These are phyloP conservation scores for Aureococcus anophagefferens DNA, from an alignment of 108 stramenopile species.

Conservation along the genomic window DNA sequence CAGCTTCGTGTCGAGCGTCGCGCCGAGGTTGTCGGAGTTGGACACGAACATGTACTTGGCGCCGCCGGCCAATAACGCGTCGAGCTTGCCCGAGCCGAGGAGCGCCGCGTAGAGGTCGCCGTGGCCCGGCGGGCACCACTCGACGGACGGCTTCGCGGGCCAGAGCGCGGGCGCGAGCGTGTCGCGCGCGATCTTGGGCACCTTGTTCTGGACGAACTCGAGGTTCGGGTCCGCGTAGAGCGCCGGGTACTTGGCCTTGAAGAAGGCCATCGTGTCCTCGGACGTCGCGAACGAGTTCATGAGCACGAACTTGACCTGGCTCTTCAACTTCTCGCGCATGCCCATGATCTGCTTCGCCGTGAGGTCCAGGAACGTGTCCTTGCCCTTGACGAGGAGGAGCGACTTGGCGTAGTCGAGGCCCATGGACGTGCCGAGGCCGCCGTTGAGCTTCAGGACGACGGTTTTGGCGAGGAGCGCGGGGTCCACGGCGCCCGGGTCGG, in stretches of 20 bases:
- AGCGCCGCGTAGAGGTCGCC: conserved; percentile 98
- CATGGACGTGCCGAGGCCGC: conserved; percentile 98
- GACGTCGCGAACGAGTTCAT: conserved; percentile 99
- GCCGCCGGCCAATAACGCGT: conserved; percentile 76
- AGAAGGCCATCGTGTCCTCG: conserved; percentile 84
- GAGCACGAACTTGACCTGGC: conserved; percentile 93
- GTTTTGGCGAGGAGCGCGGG: conserved; percentile 70
- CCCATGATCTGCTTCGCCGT: conserved; percentile 94
- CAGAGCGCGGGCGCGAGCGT: conserved; percentile 62
- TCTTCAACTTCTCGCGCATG: conserved; percentile 78
- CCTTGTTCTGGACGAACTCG: conserved; percentile 99
- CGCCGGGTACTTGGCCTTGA: conserved; percentile 67
- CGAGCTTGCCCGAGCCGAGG: conserved; percentile 84
- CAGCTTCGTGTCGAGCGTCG: conserved; percentile 85
- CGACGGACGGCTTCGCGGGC: conserved; percentile 64
- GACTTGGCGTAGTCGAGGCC: conserved; percentile 98
- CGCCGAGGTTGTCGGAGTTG: conserved; percentile 99
- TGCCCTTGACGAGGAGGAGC: conserved; percentile 86
- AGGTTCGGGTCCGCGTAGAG: conserved; percentile 81
- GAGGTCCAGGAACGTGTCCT: conserved; percentile 96
- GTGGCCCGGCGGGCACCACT: conserved; percentile 99
- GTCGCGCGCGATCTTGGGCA: conserved; percentile 65
- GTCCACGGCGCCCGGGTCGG: conserved; percentile 35
- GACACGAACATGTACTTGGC: conserved; percentile 99
- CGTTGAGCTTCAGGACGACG: conserved; percentile 97